These are phyloP conservation scores for Hippophae gyantsensis DNA, from an alignment of 306 rosid species.

Conservation along the genomic window DNA sequence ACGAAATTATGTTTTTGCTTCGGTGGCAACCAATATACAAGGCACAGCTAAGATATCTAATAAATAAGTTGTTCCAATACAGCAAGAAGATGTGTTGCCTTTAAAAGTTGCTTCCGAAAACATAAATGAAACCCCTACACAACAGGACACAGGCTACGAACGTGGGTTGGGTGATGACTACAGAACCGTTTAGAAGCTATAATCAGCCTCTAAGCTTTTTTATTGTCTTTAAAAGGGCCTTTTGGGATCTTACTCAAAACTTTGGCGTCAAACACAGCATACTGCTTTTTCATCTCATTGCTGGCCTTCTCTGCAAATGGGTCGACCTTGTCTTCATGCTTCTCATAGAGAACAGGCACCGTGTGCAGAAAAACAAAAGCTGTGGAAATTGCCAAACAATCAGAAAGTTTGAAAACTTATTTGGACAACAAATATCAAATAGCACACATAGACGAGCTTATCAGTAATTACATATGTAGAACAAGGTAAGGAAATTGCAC, in stretches of 20 bases:
- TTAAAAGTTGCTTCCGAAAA: too few relatives aligned
- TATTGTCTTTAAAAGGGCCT: conserved; percentile 9
- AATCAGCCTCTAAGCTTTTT: conserved; percentile 7
- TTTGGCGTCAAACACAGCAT: conserved; percentile 74
- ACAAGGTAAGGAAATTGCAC: conserved; percentile 70
- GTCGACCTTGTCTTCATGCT: conserved; percentile 67
- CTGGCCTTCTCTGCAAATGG: conserved; percentile 70
- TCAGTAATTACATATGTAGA: conserved; percentile 57
- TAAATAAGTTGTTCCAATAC: too few relatives aligned
- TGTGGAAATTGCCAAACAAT: conserved; percentile 30
- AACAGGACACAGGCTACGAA: conserved; percentile 19
- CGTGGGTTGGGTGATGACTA: background rate
- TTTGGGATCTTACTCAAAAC: conserved; percentile 34
- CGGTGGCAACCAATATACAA: too few relatives aligned
- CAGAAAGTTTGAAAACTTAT: background rate
- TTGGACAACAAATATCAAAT: conserved; percentile 1
- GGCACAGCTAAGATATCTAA: too few relatives aligned
- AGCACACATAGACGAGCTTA: background rate
- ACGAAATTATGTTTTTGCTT: too few relatives aligned
- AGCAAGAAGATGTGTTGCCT: too few relatives aligned
- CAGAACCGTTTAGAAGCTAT: background rate
- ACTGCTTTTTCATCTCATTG: conserved; percentile 66
- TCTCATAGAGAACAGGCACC: conserved; percentile 77
- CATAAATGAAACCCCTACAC: conserved; percentile 7
- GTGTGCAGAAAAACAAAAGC: conserved; percentile 74